phyloP scores from a whole-genome alignment of 2,329 filamentous ascomycete genomes.

The Fusarium piperis region DNA sequence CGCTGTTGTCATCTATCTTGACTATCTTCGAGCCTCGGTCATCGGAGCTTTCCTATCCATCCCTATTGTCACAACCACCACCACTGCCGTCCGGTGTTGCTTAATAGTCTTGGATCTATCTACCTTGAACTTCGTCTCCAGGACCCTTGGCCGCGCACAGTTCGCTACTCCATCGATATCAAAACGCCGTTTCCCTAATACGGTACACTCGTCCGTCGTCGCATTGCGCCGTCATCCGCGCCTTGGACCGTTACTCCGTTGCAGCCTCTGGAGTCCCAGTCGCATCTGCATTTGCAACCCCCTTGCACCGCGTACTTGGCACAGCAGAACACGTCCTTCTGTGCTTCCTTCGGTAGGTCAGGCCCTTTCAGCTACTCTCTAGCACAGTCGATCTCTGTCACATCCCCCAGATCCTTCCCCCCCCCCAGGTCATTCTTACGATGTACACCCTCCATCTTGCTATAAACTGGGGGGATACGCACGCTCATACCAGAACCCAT shows the following conservation, averaged over 20 bases:
- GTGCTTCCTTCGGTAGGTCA: constrained; percentile 28
- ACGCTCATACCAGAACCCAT: constrained; percentile 12
- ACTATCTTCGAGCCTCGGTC: constrained; percentile 4
- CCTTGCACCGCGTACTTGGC: constrained; percentile 26
- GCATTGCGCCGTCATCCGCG: constrained; percentile 33
- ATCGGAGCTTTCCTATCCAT: constrained; percentile 13
- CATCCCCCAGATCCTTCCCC: too few relatives aligned
- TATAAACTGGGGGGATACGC: constrained; percentile 9
- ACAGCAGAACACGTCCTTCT: constrained; percentile 14
- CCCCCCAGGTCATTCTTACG: constrained; percentile 1
- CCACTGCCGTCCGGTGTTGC: neutral
- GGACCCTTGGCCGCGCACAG: constrained; percentile 10
- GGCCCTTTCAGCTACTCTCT: neutral
- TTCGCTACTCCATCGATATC: constrained; percentile 11
- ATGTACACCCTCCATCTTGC: constrained; percentile 16
- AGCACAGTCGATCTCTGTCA: neutral
- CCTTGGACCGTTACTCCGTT: constrained; percentile 25
- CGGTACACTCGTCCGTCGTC: constrained; percentile 29
- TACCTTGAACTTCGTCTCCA: constrained; percentile 4
- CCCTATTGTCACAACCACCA: constrained; percentile 1
- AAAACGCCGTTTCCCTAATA: constrained; percentile 29
- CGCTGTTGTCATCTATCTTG: neutral
- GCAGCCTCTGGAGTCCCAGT: constrained; percentile 4
- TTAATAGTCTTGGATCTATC: neutral
- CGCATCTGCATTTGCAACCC: constrained; percentile 19